These are phyloP conservation scores for Pythium utonaiense DNA, from an alignment of 352 stramenopile genomes.

Conservation along the genomic window DNA sequence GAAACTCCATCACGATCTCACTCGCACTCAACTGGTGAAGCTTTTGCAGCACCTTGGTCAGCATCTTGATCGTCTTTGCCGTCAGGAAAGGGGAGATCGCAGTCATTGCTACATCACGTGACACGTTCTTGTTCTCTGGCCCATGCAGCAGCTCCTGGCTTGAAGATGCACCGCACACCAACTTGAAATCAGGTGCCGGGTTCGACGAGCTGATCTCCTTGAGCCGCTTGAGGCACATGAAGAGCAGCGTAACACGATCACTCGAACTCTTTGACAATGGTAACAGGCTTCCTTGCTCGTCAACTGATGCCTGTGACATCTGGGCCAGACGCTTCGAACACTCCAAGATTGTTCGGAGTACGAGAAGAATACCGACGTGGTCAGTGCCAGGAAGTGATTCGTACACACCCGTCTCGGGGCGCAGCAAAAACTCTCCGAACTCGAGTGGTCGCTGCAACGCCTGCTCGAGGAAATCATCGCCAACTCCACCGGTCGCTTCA, in stretches of 20 bases:
- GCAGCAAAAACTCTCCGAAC: constrained; percentile 62
- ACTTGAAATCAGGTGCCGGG: constrained; percentile 46
- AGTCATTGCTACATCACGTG: constrained; percentile 32
- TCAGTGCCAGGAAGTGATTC: constrained; percentile 55
- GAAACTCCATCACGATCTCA: constrained; percentile 63
- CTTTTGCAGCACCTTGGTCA: constrained; percentile 75
- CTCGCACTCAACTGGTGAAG: constrained; percentile 55
- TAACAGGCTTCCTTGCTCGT: constrained; percentile 20
- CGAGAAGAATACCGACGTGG: constrained; percentile 65
- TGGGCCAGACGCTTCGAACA: constrained; percentile 56
- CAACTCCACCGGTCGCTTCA: constrained; percentile 1
- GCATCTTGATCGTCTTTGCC: constrained; percentile 57
- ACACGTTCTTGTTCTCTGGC: constrained; percentile 2
- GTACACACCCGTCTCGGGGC: constrained; percentile 35
- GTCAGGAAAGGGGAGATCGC: constrained; percentile 51
- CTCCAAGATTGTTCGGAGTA: constrained; percentile 70
- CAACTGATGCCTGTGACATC: constrained; percentile 5
- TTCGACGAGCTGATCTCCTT: constrained; percentile 40
- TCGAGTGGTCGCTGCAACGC: constrained; percentile 45
- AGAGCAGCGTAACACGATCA: constrained; percentile 62
- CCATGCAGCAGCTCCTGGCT: constrained; percentile 34
- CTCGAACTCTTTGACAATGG: constrained; percentile 46
- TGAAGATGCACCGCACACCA: constrained; percentile 38
- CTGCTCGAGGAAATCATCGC: constrained; percentile 58
- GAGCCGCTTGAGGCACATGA: constrained; percentile 77